A percentile compares a stretch with the other conserved stretches of the same genome.
Evolutionary conservation across 768 basidiomycete species (phyloP).

Genomic region (Collybia sordida): DNA sequence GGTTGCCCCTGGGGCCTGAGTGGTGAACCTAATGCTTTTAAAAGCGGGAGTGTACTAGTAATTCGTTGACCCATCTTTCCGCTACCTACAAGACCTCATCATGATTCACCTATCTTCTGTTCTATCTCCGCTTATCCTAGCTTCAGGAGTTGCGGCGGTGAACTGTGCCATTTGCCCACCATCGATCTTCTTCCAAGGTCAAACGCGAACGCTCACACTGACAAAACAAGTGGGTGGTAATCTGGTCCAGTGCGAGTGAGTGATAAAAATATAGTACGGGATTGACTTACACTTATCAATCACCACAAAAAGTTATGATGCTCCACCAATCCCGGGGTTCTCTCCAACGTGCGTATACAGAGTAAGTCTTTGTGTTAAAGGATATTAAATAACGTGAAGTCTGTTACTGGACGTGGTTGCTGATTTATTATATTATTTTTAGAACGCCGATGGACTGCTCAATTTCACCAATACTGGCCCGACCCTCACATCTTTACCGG

Average conservation of each 20-base stretch:
- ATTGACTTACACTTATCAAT: background rate
- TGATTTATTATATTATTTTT: background rate
- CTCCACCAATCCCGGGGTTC: slow-evolving; percentile 4
- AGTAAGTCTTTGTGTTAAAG: background rate
- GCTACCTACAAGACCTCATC: too few species aligned
- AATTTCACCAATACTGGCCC: slow-evolving; percentile 12
- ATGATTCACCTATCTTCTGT: too few species aligned
- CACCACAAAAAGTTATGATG: background rate
- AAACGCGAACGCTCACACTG: slow-evolving; percentile 7
- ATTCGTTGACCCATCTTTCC: too few species aligned
- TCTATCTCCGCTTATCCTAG: too few species aligned
- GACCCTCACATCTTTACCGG: slow-evolving; percentile 6
- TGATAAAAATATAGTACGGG: background rate
- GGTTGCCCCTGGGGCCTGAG: too few species aligned
- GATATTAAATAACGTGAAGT: too few species aligned
- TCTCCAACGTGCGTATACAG: slow-evolving; percentile 2
- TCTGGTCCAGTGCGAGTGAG: slow-evolving; percentile 11
- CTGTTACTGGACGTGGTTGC: background rate
- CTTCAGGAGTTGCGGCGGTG: background rate
- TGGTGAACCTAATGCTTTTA: too few species aligned
- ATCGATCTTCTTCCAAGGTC: slow-evolving; percentile 8
- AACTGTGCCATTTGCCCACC: slow-evolving; percentile 9
- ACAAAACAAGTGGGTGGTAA: background rate
- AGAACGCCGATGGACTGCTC: slow-evolving; percentile 8
- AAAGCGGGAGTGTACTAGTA: too few species aligned